phyloP scores from a whole-genome alignment of 208 protist genomes.

The Herpetomonas samuelpessoai region DNA sequence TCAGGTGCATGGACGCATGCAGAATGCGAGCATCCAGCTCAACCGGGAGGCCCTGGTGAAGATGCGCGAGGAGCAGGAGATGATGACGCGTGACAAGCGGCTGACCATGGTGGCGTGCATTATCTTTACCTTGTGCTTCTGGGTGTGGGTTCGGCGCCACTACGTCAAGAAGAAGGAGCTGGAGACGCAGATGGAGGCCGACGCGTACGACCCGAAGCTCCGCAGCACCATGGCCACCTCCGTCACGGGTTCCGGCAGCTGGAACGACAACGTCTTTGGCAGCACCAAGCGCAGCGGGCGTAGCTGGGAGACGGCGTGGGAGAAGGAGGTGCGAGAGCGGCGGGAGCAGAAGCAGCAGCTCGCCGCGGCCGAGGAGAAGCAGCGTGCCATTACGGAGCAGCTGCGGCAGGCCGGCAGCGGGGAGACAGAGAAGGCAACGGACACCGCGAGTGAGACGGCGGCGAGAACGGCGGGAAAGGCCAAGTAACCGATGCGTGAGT shows the following conservation, averaged over 20 bases:
- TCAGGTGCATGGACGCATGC: slow-evolving; percentile 87
- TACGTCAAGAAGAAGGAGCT: slow-evolving; percentile 63
- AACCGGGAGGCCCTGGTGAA: slow-evolving; percentile 72
- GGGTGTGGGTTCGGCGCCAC: slow-evolving; percentile 85
- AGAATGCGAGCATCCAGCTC: slow-evolving; percentile 69
- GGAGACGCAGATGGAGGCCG: slow-evolving; percentile 17
- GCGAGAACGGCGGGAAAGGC: too few relatives aligned
- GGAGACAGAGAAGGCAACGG: too few relatives aligned
- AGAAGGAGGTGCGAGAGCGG: slow-evolving; percentile 69
- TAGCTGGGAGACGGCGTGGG: slow-evolving; percentile 65
- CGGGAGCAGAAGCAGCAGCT: slow-evolving; percentile 23
- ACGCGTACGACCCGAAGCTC: background rate
- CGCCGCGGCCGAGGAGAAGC: slow-evolving; percentile 9
- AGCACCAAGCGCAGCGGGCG: slow-evolving; percentile 61
- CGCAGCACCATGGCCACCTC: slow-evolving; percentile 20
- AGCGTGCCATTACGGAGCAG: slow-evolving; percentile 5
- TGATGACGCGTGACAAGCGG: slow-evolving; percentile 75
- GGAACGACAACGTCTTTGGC: slow-evolving; percentile 57
- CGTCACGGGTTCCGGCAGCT: slow-evolving; percentile 54
- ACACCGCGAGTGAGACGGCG: too few relatives aligned
- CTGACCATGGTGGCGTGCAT: slow-evolving; percentile 56
- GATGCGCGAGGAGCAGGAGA: slow-evolving; percentile 85
- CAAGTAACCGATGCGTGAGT: too few relatives aligned
- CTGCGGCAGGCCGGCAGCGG: background rate
- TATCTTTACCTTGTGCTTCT: slow-evolving; percentile 62